Evolutionary conservation across 345 rosid species (phyloP).

Genomic region (Lepidium didymum): DNA sequence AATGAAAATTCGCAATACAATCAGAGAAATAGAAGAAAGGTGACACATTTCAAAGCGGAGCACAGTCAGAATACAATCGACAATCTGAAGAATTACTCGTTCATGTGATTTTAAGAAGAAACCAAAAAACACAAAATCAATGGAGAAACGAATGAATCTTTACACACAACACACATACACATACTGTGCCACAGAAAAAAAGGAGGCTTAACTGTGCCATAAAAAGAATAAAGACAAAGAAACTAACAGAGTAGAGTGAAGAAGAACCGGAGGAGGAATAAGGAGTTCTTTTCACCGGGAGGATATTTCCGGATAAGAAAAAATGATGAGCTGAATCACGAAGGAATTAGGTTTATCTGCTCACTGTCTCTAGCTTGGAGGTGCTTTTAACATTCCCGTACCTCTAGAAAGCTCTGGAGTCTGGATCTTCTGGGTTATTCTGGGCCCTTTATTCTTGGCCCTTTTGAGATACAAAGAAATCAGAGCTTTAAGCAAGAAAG

Average conservation of each 20-base stretch:
- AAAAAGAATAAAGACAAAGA: not conserved
- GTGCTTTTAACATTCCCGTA: conserved; percentile 3
- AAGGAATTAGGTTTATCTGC: conserved; percentile 23
- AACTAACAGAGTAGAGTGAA: conserved; percentile 4
- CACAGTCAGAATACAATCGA: not conserved
- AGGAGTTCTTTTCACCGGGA: not conserved
- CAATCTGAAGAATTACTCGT: not conserved
- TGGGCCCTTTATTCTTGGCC: no score
- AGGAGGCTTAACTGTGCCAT: not conserved
- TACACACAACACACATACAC: not conserved
- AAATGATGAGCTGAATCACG: not conserved
- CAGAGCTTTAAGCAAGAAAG: not conserved
- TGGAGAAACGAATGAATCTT: not conserved
- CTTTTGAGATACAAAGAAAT: no score
- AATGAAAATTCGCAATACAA: not conserved
- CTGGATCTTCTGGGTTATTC: no score
- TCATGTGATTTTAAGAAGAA: not conserved
- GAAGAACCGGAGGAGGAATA: not conserved
- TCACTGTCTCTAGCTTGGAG: not conserved
- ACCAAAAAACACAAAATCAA: not conserved
- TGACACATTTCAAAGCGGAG: not conserved
- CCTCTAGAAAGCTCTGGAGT: conserved; percentile 5
- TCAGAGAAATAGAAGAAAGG: not conserved
- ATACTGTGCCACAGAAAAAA: not conserved
- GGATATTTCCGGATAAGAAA: conserved; percentile 22